These are phyloP conservation scores for Aspergillus kassunensis DNA, from an alignment of 495 filamentous ascomycete species.

Conservation along the genomic window DNA sequence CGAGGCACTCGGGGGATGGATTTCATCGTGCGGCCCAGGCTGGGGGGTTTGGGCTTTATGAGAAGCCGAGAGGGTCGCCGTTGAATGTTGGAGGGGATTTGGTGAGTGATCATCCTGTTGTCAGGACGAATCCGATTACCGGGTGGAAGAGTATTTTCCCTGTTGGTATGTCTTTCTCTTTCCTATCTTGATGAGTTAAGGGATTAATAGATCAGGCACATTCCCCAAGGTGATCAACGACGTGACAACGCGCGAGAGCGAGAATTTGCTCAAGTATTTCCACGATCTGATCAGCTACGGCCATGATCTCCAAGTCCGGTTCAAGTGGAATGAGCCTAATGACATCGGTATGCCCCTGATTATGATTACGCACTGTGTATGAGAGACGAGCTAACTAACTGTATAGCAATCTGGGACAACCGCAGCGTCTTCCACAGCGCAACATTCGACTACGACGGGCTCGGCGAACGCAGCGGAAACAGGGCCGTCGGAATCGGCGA, in stretches of 20 bases:
- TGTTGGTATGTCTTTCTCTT: conserved; percentile 30
- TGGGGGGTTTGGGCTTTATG: conserved; percentile 46
- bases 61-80: conserved; percentile 53
- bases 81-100: conserved; percentile 56
- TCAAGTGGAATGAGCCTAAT: conserved; percentile 52
- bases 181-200: not conserved
- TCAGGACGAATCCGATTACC: conserved; percentile 72
- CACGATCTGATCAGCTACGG: conserved; percentile 58
- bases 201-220: conserved; percentile 17
- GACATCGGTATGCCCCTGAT: conserved; percentile 41
- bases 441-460: conserved; percentile 59
- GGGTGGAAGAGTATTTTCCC: conserved; percentile 76
- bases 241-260: conserved; percentile 43
- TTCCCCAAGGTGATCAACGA: conserved; percentile 21
- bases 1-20: conserved; percentile 39
- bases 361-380: not conserved
- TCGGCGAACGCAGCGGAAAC: conserved; percentile 56
- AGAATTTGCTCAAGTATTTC: conserved; percentile 55
- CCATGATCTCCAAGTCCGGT: conserved; percentile 68
- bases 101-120: conserved; percentile 58
- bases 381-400: no score
- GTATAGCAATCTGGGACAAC: conserved; percentile 71
- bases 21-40: conserved; percentile 19
- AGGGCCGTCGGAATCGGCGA: conserved; percentile 63
- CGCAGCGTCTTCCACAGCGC: conserved; percentile 64